Percentiles rank a stretch among this genome's conserved stretches.
Conservation (phyloP, 2,329 filamentous ascomycete genomes). For the Fusarium sp. region DNA sequence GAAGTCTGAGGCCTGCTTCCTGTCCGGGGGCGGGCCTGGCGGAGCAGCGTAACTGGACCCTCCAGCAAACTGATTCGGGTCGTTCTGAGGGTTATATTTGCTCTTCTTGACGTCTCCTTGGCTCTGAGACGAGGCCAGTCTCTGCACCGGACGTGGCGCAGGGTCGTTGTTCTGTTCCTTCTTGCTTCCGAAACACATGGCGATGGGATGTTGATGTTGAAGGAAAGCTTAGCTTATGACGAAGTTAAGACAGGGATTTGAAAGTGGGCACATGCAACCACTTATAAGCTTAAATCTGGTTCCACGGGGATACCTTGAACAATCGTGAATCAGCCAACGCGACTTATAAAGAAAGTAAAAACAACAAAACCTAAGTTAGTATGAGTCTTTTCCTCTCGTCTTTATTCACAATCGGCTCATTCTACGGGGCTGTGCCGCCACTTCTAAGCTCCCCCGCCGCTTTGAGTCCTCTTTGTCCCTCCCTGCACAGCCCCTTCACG, state of each 20-base stretch:
- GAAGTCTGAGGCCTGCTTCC: conserved; percentile 41
- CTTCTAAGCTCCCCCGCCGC: conserved; percentile 29
- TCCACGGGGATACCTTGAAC: not conserved
- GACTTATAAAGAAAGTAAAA: not conserved
- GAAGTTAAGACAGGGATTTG: conserved; percentile 24
- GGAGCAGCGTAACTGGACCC: conserved; percentile 39
- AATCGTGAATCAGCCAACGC: conserved; percentile 4
- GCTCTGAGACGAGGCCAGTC: conserved; percentile 43
- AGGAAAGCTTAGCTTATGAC: conserved; percentile 20
- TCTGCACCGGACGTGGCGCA: conserved; percentile 54
- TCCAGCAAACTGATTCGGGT: conserved; percentile 32
- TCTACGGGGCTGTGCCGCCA: conserved; percentile 31
- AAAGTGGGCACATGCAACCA: conserved; percentile 31
- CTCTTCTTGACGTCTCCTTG: conserved; percentile 46
- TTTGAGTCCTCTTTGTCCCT: conserved; percentile 7
- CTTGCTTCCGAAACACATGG: conserved; percentile 64
- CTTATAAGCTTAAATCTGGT: conserved; percentile 24
- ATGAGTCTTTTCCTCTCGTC: not conserved
- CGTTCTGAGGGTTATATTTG: conserved; percentile 43
- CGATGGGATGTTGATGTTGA: conserved; percentile 3
- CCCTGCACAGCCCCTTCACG: conserved; percentile 20
- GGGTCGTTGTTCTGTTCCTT: conserved; percentile 54
- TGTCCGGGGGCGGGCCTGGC: conserved; percentile 29
- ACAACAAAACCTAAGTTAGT: not conserved
- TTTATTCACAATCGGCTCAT: conserved; percentile 15